Base-by-base conservation (phyloP, 768 basidiomycete genomes). In the Rickenella mellea region DNA sequence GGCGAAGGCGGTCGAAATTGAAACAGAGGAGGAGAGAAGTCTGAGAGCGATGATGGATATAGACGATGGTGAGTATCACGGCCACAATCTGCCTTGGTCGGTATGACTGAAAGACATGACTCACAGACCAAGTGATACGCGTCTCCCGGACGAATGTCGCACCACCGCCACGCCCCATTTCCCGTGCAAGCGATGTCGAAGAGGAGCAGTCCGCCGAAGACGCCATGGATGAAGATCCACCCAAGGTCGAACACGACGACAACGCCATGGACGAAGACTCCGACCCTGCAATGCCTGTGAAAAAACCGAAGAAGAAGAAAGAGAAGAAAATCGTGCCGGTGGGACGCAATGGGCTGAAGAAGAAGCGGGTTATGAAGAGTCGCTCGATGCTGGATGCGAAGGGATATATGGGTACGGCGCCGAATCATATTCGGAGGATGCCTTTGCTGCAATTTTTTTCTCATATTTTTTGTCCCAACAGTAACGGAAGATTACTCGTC, bases 401-500 rank as follows among this genome's bases (percentile, higher is more conserved):
- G 57, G 87, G 88, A 6, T 88, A 85, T 48, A 78, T 74, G 60
- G 71, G 86, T 87, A 54, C 41, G 73, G 27, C 44, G 10, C 22
- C 7, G 40, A 38, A 4, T 39, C 29, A 20, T 41, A 41, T 41
- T 3, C 33, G 3, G 6, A 17, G 3, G 43, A 8, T 44, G 35
- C 20, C 2, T 24, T 30, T 40, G 29, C 39, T 25, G 15, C 28
- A 19, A 20, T 15, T 17, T 21, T 28, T 29, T 8, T 32, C 40
- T 1, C 48, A n/a, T n/a, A n/a, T n/a, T n/a, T n/a, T n/a, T n/a
- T n/a, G n/a, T n/a, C n/a, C n/a, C n/a, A n/a, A n/a, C n/a, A 89
- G 87, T 74, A 12, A 80, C 71, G 27, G 80, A 85, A 54, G 87
- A 89, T 55, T 83, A 84, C 55, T 83, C 83, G 6, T 76, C 76